Conservation (phyloP, 176 grass and related monocot genomes). For the Coix lacrymajobi region DNA sequence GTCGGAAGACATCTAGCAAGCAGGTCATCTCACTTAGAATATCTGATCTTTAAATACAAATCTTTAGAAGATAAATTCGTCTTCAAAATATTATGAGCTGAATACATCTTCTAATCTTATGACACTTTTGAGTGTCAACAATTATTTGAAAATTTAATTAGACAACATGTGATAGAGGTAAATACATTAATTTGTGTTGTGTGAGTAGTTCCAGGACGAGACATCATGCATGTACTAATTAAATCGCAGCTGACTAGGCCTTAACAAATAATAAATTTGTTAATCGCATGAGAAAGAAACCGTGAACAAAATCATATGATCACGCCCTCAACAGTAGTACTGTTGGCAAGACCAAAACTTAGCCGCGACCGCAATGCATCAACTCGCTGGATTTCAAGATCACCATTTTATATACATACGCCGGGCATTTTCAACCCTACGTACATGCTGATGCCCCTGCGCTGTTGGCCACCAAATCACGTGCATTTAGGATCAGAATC, state of each 20-base stretch:
- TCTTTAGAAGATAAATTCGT: too few relatives aligned
- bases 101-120: too few relatives aligned
- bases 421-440: background rate
- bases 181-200: background rate
- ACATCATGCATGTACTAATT: background rate
- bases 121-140: too few relatives aligned
- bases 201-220: background rate
- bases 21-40: too few relatives aligned
- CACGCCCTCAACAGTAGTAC: conserved; percentile 10
- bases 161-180: background rate
- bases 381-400: conserved; percentile 28
- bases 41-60: too few relatives aligned
- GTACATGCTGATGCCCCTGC: background rate
- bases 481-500: conserved; percentile 13
- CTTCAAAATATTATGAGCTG: too few relatives aligned
- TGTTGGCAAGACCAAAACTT: background rate
- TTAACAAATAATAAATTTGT: background rate
- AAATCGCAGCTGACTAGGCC: background rate
- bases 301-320: background rate
- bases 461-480: conserved; percentile 26
- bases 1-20: too few relatives aligned
- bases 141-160: background rate
- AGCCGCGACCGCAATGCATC: background rate
- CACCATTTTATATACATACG: background rate
- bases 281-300: background rate